Conservation (phyloP, 345 rosid genomes). For the Pseudoturritis turrita region DNA sequence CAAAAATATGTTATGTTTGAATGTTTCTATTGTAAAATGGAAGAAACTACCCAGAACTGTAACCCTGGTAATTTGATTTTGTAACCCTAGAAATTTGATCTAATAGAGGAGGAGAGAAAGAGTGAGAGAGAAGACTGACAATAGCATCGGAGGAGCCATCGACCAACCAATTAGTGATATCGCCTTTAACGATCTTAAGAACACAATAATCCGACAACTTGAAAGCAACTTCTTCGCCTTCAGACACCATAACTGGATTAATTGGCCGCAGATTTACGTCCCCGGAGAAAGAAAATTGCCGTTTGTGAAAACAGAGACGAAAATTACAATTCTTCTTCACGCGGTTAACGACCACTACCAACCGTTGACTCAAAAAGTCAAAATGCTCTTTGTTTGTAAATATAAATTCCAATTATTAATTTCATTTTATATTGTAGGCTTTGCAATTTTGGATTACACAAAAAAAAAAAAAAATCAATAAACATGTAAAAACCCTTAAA, state of each 20-base stretch:
- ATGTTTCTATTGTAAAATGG: background rate
- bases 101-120: background rate
- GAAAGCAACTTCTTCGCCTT: constrained; percentile 30
- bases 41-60: background rate
- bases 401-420: background rate
- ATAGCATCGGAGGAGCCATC: constrained; percentile 86
- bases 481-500: too few species aligned
- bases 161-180: constrained; percentile 72
- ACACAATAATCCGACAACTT: constrained; percentile 40
- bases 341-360: background rate
- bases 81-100: background rate
- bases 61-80: background rate
- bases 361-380: constrained; percentile 15
- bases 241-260: constrained; percentile 31
- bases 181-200: constrained; percentile 68
- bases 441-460: too few species aligned
- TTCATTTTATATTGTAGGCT: background rate
- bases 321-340: constrained; percentile 8
- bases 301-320: constrained; percentile 20
- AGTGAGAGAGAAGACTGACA: constrained; percentile 34
- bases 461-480: too few species aligned
- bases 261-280: background rate
- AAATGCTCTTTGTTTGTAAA: background rate
- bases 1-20: too few species aligned
- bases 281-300: background rate